Evolutionary conservation across 2,329 filamentous ascomycete genomes (phyloP).

Genomic region (Hansfordia pulvinata): DNA sequence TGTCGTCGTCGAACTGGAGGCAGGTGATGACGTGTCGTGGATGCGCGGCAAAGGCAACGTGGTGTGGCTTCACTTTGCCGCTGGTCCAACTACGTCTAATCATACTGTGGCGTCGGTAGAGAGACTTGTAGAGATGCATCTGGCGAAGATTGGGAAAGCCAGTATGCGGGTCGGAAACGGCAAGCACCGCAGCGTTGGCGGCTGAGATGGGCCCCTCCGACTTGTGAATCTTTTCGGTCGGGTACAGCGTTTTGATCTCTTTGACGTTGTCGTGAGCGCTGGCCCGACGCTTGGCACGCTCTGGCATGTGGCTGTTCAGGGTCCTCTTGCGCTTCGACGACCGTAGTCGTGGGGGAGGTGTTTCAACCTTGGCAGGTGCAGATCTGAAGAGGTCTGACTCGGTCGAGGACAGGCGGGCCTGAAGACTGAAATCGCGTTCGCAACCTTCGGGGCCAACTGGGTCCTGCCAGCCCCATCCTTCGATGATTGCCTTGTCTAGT

Average conservation of each 20-base stretch:
- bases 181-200: slow-evolving; percentile 69
- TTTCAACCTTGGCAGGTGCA: slow-evolving; percentile 23
- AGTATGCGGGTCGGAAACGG: slow-evolving; percentile 69
- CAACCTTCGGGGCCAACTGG: slow-evolving; percentile 60
- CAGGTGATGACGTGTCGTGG: slow-evolving; percentile 95
- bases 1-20: slow-evolving; percentile 93
- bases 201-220: slow-evolving; percentile 78
- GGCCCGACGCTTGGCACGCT: slow-evolving; percentile 39
- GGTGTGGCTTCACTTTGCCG: slow-evolving; percentile 69
- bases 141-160: slow-evolving; percentile 67
- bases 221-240: slow-evolving; percentile 33
- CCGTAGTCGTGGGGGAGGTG: slow-evolving; percentile 26
- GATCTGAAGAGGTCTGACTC: slow-evolving; percentile 35
- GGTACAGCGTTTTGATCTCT: slow-evolving; percentile 25
- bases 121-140: slow-evolving; percentile 88
- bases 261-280: slow-evolving; percentile 31
- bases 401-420: slow-evolving; percentile 34
- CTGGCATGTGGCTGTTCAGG: slow-evolving; percentile 28
- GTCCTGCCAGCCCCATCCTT: slow-evolving; percentile 98
- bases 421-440: slow-evolving; percentile 65
- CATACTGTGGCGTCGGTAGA: slow-evolving; percentile 85
- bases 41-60: slow-evolving; percentile 93
- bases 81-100: slow-evolving; percentile 90
- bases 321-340: slow-evolving; percentile 44
- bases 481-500: slow-evolving; percentile 68